phyloP scores from a whole-genome alignment of 2,329 filamentous ascomycete genomes.

The Magnaporthiopsis incrustans region DNA sequence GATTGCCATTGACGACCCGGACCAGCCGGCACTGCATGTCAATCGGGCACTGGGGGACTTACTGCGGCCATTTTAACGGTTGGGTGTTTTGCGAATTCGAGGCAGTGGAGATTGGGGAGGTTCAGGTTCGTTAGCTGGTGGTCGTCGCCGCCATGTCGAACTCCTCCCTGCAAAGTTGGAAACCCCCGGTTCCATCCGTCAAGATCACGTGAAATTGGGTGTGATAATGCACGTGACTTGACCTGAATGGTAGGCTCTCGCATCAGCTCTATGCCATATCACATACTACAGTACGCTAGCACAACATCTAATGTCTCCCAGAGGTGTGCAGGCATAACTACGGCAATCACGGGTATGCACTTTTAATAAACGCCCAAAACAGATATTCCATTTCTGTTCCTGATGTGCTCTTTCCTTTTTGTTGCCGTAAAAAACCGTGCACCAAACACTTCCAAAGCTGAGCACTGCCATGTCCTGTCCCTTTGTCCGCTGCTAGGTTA shows the following conservation, averaged over 20 bases:
- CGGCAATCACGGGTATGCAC: not conserved
- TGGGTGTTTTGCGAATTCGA: slow-evolving; percentile 29
- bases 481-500: not conserved
- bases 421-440: not conserved
- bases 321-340: not conserved
- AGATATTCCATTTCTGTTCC: not conserved
- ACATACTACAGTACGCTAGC: too few species aligned
- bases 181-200: not conserved
- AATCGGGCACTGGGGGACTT: slow-evolving; percentile 33
- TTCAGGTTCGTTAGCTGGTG: not conserved
- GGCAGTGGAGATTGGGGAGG: slow-evolving; percentile 41
- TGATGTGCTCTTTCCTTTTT: not conserved
- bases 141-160: slow-evolving; percentile 5
- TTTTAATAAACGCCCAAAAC: not conserved
- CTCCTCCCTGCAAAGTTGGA: slow-evolving; percentile 7
- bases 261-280: too few species aligned
- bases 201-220: not conserved
- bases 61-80: slow-evolving; percentile 61
- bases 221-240: not conserved
- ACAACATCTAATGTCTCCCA: not conserved
- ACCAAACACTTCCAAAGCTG: not conserved
- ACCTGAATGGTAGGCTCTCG: too few species aligned
- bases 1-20: not conserved
- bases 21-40: not conserved
- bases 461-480: not conserved